A percentile compares a stretch with the other conserved stretches of the same genome.
Conservation (phyloP, 257 asterid genomes). For the Solanum chilense region DNA sequence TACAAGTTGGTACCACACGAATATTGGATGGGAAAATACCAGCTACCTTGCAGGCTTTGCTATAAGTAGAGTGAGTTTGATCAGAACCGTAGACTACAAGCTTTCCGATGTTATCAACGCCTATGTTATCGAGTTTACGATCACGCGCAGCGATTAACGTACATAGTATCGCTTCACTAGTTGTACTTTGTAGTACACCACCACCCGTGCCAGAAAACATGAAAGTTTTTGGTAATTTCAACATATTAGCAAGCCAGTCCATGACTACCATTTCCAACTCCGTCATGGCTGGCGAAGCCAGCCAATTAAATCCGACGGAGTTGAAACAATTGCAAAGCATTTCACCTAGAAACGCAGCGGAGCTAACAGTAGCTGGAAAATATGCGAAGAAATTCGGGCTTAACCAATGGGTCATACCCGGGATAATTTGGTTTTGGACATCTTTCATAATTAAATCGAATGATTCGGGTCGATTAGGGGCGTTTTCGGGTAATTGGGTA, state of each 20-base stretch:
- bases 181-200: slow-evolving; percentile 19
- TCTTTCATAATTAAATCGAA: slow-evolving; percentile 7
- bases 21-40: slow-evolving; percentile 21
- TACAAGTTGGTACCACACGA: slow-evolving; percentile 1
- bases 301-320: slow-evolving; percentile 23
- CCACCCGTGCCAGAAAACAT: slow-evolving; percentile 24
- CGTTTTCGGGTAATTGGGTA: slow-evolving; percentile 1
- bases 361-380: slow-evolving; percentile 22
- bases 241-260: slow-evolving; percentile 17
- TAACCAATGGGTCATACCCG: slow-evolving; percentile 24
- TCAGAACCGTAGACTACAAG: slow-evolving; percentile 16
- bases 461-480: slow-evolving; percentile 10
- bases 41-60: slow-evolving; percentile 18
- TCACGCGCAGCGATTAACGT: slow-evolving; percentile 16
- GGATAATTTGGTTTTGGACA: slow-evolving; percentile 6
- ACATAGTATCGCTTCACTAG: slow-evolving; percentile 17
- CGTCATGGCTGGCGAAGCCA: slow-evolving; percentile 18
- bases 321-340: slow-evolving; percentile 22
- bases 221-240: slow-evolving; percentile 13
- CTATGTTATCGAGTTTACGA: not conserved
- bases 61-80: slow-evolving; percentile 17
- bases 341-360: slow-evolving; percentile 19
- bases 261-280: slow-evolving; percentile 28
- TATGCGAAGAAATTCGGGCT: slow-evolving; percentile 26
- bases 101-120: not conserved